Percentiles rank a stretch among this genome's conserved stretches.
Evolutionary conservation across 768 basidiomycete genomes (phyloP).

Genomic region (Tulasnella sp.): DNA sequence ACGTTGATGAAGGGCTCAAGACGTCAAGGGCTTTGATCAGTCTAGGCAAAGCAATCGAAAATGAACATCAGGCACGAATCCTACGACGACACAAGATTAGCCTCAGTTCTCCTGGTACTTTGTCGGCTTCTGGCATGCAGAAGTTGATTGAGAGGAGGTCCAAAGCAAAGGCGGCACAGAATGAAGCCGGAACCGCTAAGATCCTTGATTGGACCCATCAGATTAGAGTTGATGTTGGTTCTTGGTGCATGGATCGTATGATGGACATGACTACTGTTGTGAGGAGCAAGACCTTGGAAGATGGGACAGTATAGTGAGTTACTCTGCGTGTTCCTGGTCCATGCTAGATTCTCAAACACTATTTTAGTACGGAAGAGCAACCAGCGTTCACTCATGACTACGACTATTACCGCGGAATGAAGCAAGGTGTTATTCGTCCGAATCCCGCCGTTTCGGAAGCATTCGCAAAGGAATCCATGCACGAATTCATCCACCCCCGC

Average conservation of each 20-base stretch:
- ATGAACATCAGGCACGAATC: slow-evolving; percentile 79
- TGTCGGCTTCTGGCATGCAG: slow-evolving; percentile 28
- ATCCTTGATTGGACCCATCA: slow-evolving; percentile 66
- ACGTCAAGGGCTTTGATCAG: slow-evolving; percentile 66
- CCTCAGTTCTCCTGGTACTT: slow-evolving; percentile 25
- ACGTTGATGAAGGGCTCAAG: slow-evolving; percentile 78
- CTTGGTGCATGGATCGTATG: slow-evolving; percentile 66
- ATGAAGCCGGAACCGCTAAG: slow-evolving; percentile 31
- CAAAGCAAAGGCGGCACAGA: slow-evolving; percentile 50
- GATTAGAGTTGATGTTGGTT: slow-evolving; percentile 64
- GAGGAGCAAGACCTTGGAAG: slow-evolving; percentile 46
- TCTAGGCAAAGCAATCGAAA: slow-evolving; percentile 75
- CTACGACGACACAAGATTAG: slow-evolving; percentile 32
- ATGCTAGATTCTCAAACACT: slow-evolving; percentile 4
- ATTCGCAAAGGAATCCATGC: slow-evolving; percentile 58
- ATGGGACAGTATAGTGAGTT: slow-evolving; percentile 45
- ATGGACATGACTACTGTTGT: slow-evolving; percentile 74
- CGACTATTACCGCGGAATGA: slow-evolving; percentile 86
- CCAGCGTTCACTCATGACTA: slow-evolving; percentile 87
- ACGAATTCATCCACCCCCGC: slow-evolving; percentile 71
- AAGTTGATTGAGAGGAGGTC: slow-evolving; percentile 36
- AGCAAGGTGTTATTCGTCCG: slow-evolving; percentile 80
- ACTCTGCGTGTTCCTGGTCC: neutral
- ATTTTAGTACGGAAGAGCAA: slow-evolving; percentile 56
- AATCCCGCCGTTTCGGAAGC: slow-evolving; percentile 69